Base-by-base conservation (phyloP, 768 basidiomycete genomes). In the Hygrophorus pudorinus region DNA sequence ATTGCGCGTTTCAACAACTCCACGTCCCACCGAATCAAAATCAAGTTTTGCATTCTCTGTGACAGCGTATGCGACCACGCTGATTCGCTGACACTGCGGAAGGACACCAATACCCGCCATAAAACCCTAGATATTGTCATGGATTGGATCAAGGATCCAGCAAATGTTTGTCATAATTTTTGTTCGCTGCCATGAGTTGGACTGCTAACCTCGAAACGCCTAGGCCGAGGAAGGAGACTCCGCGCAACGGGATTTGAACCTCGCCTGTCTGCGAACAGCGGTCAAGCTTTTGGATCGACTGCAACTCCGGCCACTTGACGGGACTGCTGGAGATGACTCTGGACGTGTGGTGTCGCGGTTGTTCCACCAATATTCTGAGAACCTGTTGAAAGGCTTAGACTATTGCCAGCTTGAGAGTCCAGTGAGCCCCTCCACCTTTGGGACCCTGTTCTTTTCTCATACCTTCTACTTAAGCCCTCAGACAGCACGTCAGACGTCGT, bases 251-350 rank as follows among this genome's bases (percentile, higher is more conserved):
- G 89, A 93, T 16, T 67, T 91, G 18, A 90, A 90, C 48, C 64
- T 79, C 45, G 76, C 79, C 1, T 80, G 81, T 50, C 65, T 93
- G 33, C 75, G 77, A n/a, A 80, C 86, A 0, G 70, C 73, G 10
- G 85, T 89, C 8, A 82, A 76, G 45, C 66, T 92, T 10, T 64
- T 89, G 31, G 85, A 93, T 51, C 76, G 80, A 12, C 63, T 94
- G 7, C 75, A 81, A 41, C 67, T 96, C 16, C 69, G 73, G 42
- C 66, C 75, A 4, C 62, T 73, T 2, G 84, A 74, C 43, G 58
- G 65, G 1, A 56, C 72, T 31, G 68, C 75, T 28, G 73, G 75
- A 12, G 77, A 85, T 48, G 84, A 85, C 48, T 65, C 72, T 18
- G 68, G 72, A 1, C 83, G 87, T 55, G 76, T 78, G 8, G 75